Conservation (phyloP, 257 asterid genomes). For the Echium plantagineum region DNA sequence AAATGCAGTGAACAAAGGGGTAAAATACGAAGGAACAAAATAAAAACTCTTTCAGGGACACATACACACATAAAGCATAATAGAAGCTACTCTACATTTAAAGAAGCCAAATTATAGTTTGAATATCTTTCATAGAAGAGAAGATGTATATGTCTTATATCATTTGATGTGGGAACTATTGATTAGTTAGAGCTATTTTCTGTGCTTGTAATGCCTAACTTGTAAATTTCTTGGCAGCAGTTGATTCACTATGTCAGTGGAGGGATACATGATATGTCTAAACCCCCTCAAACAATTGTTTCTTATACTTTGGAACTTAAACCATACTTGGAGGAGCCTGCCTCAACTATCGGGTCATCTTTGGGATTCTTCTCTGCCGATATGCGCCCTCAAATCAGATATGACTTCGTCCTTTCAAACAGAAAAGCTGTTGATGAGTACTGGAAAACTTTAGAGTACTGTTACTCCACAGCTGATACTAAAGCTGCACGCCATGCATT, state of each 20-base stretch:
- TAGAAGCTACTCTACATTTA: no score
- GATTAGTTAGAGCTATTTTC: conserved; percentile 1
- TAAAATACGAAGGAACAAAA: no score
- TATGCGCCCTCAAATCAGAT: conserved; percentile 89
- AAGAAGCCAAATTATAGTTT: no score
- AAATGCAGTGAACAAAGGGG: background rate
- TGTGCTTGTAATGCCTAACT: conserved; percentile 12
- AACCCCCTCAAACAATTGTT: conserved; percentile 48
- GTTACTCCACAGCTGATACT: conserved; percentile 68
- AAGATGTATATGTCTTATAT: background rate
- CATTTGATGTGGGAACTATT: background rate
- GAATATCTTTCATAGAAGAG: background rate
- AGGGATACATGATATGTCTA: conserved; percentile 37
- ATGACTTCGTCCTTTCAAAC: conserved; percentile 84
- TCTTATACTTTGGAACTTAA: conserved; percentile 73
- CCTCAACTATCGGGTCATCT: conserved; percentile 30
- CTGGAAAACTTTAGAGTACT: conserved; percentile 88
- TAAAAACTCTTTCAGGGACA: no score
- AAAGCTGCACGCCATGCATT: conserved; percentile 84
- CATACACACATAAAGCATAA: no score
- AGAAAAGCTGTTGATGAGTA: conserved; percentile 73
- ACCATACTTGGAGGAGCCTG: conserved; percentile 95
- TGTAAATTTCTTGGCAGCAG: conserved; percentile 47
- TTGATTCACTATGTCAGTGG: conserved; percentile 75
- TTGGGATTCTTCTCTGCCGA: conserved; percentile 41